phyloP scores from a whole-genome alignment of 2,329 filamentous ascomycete genomes.

The Lasiodiplodia gonubiensis region DNA sequence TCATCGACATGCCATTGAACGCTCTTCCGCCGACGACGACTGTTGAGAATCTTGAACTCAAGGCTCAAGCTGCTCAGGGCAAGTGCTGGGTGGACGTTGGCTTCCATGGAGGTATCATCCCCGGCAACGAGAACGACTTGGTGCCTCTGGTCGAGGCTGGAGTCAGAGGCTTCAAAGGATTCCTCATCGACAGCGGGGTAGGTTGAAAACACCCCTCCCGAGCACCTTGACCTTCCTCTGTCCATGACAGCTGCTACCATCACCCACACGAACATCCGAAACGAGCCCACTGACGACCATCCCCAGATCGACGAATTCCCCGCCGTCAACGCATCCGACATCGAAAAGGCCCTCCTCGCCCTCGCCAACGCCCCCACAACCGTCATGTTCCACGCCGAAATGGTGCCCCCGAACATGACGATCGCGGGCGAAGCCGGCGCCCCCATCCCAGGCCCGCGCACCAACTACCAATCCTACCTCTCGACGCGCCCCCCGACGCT shows the following conservation, averaged over 20 bases:
- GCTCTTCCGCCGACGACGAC: conserved; percentile 96
- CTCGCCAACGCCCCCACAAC: conserved; percentile 84
- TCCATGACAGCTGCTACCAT: no score
- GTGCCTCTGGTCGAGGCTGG: conserved; percentile 81
- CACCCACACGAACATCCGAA: not conserved
- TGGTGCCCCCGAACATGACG: conserved; percentile 79
- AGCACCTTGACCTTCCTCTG: no score
- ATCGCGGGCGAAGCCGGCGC: conserved; percentile 80
- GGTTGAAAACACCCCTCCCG: conserved; percentile 44
- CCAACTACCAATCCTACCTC: conserved; percentile 87
- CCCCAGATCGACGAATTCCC: conserved; percentile 90
- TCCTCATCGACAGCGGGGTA: conserved; percentile 95
- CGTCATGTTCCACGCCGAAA: conserved; percentile 99
- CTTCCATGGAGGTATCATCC: conserved; percentile 94
- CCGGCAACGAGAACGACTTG: conserved; percentile 82
- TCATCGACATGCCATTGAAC: conserved; percentile 97
- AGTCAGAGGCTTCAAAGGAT: conserved; percentile 95
- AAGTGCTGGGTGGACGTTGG: conserved; percentile 99
- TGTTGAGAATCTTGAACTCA: conserved; percentile 78
- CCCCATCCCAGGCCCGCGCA: conserved; percentile 72
- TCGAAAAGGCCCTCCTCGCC: conserved; percentile 78
- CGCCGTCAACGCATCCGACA: conserved; percentile 79
- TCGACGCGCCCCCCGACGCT: conserved; percentile 87
- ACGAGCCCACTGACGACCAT: conserved; percentile 29
- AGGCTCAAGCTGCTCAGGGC: conserved; percentile 79